These are phyloP conservation scores for Mikania micrantha DNA, from an alignment of 129 eudicot species.

Conservation along the genomic window DNA sequence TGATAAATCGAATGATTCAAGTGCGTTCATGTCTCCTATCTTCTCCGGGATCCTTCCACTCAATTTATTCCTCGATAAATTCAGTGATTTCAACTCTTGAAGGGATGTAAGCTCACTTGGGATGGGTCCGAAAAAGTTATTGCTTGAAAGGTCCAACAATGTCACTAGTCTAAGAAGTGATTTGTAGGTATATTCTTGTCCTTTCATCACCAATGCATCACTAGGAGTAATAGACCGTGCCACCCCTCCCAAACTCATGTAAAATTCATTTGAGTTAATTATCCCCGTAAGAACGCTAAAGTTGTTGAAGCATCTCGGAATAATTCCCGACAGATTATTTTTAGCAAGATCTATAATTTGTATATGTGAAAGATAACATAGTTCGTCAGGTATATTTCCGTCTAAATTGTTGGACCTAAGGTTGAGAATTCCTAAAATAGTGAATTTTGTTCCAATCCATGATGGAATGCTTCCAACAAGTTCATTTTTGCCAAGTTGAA, in stretches of 20 bases:
- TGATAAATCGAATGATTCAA: neutral
- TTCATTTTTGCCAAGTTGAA: slow-evolving; percentile 3
- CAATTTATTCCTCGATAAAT: neutral
- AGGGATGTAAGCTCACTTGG: neutral
- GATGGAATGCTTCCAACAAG: slow-evolving; percentile 5
- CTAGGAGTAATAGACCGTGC: too few species aligned
- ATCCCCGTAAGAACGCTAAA: neutral
- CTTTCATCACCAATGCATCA: slow-evolving; percentile 16
- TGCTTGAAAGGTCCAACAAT: neutral
- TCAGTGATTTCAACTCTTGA: neutral
- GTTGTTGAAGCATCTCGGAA: slow-evolving; percentile 14
- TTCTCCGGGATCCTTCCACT: neutral
- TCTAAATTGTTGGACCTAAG: slow-evolving; percentile 1
- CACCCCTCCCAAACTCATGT: too few species aligned
- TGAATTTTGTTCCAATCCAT: slow-evolving; percentile 10
- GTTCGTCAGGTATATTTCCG: neutral
- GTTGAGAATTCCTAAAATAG: neutral
- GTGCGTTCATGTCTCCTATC: neutral
- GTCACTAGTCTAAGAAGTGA: neutral
- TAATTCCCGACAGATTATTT: neutral
- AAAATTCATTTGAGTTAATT: too few species aligned
- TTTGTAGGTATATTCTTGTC: neutral
- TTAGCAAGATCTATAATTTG: neutral
- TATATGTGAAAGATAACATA: neutral
- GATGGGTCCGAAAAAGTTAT: neutral